Evolutionary conservation across 148 eudicot species (phyloP).

Genomic region (Rhododendron vialii): DNA sequence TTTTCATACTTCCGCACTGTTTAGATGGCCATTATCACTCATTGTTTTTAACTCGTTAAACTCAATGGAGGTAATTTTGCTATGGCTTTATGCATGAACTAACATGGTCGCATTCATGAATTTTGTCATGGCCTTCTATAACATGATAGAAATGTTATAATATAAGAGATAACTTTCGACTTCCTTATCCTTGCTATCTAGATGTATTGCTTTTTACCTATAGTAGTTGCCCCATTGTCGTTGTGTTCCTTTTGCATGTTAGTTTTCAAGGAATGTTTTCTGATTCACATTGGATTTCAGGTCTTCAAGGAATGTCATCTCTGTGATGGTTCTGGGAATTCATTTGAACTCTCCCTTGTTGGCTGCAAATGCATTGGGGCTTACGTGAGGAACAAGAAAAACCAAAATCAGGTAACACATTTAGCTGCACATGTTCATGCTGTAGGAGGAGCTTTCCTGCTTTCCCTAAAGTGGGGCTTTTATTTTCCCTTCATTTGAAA

Average conservation of each 20-base stretch:
- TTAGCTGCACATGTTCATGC: neutral
- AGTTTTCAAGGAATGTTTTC: slow-evolving; percentile 1
- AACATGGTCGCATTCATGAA: neutral
- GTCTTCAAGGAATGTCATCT: slow-evolving; percentile 73
- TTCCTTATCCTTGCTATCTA: neutral
- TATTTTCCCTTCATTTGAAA: neutral
- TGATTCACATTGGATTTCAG: slow-evolving; percentile 32
- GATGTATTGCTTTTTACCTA: neutral
- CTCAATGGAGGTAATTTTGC: neutral
- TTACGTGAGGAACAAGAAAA: slow-evolving; percentile 90
- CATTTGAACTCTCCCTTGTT: slow-evolving; percentile 76
- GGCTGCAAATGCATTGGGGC: slow-evolving; percentile 98
- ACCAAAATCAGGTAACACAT: slow-evolving; percentile 80
- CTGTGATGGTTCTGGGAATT: slow-evolving; percentile 56
- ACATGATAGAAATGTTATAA: neutral
- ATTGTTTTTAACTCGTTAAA: neutral
- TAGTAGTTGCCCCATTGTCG: neutral
- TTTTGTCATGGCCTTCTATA: neutral
- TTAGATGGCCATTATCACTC: neutral
- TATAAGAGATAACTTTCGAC: neutral
- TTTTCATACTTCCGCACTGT: neutral
- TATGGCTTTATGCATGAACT: neutral
- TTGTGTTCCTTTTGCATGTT: neutral
- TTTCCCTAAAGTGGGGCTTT: neutral
- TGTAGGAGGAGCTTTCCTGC: neutral